Base-by-base conservation (phyloP, 176 grass and related monocot species). In the Rhynchospora tenuis region DNA sequence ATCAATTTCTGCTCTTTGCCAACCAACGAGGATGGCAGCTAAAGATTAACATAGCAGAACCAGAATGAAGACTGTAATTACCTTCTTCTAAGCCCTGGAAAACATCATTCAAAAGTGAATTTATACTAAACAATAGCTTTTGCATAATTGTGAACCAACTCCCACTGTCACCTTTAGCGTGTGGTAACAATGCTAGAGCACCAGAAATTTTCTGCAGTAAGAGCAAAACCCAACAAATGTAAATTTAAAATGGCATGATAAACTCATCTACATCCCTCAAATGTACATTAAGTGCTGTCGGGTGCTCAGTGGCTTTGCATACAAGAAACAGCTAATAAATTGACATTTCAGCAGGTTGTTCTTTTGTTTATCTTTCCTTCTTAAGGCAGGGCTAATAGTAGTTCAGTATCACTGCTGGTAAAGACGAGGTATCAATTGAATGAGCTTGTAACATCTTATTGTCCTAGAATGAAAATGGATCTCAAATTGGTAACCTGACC, bases 1-100 rank as follows among this genome's bases (percentile, higher is more conserved):
- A 76, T 23, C 72, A 76, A 76, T 76, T 76, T 73, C 19, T 73
- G 44, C 44, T 24, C 50, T 45, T 71, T 56, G 24, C 16, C 73
- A 31, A 56, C 56, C 26, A 77, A 77, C 14, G 16, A 17, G 48
- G 24, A 56, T 77, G 48, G 73, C 47, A 77, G 14, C 24, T 13
- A 77, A 54, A 56, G 0, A 56, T 56, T 70, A 9, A 19, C 24
- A 77, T 77, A 54, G 14, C 23, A 55, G 50, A 76, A 22, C 73
- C 24, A 17, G 23, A 17, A 77, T 56, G 28, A 0, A 77, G 48
- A 77, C 15, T 56, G 31, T 7, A 77, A 16, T 56, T 93, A 93
- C 92, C 91, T 80, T 92, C 92, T 94, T 94, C 92, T 66, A 98
- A 86, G 80, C 91, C 91, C 51, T 89, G 19, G 52, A 98, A 93